Evolutionary conservation across 2,329 filamentous ascomycete genomes (phyloP), one percentile per base, ranked within the genome.

Genomic region (Talaromyces sp.): DNA sequence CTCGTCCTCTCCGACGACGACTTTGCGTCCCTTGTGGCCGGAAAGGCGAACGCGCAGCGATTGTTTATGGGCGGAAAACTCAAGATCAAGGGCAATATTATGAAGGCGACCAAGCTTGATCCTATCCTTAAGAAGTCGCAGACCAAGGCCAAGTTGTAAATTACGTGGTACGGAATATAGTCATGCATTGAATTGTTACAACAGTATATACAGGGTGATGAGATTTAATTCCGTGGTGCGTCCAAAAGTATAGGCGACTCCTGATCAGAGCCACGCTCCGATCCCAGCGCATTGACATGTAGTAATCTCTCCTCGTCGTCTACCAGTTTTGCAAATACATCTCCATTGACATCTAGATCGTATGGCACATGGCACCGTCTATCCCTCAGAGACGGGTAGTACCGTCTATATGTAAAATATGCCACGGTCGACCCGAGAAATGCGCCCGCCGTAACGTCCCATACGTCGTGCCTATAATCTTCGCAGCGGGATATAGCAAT

Each of bases 21-120:
- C 80, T 99, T 99, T 76, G 87, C 82, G 70, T 89, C 90, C 77
- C 86, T 99, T 70, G 88, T 96, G 63, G 75, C 84, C 43, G 95
- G 95, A 76, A 92, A 96, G 83, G 92, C 91, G 72, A 97, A 97
- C 76, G 93, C 95, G 65, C 95, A 99, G 85, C 88, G 89, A 72
- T 83, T 99, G 69, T 97, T 98, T 82, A 98, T 99, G 94, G 87
- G 87, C n/a, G 95, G 95, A 73, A 97, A 97, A 85, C 85, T 99
- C 76, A 99, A 98, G 90, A 87, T 98, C 77, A 96, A 93, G 87
- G 95, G 95, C 68, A 93, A 98, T 78, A 88, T 98, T 67, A 98
- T 98, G 94, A 97, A 97, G 87, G 79, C 95, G 43, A 97, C 93
- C 67, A 97, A 96, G 88, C 87, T 97, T 81, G 93, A 97, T 81